Conservation (phyloP, 164 flowering plant genomes). For the Magnolia kwangsiensis region DNA sequence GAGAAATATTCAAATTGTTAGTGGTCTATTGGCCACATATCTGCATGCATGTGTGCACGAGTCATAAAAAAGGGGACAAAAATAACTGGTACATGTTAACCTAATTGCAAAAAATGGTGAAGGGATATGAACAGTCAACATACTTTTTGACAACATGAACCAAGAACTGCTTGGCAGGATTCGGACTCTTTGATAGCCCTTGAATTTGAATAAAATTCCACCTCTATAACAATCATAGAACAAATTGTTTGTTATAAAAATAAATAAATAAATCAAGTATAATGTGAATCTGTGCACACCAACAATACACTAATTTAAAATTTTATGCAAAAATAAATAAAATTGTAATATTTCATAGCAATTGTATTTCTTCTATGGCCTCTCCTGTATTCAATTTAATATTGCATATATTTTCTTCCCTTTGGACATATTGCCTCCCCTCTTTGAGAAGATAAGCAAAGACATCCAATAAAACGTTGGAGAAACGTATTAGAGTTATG, state of each 20-base stretch:
- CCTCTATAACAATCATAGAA: slow-evolving; percentile 21
- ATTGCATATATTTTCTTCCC: too few species aligned
- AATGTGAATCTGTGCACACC: too few species aligned
- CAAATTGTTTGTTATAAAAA: background rate
- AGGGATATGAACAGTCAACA: background rate
- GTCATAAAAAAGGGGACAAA: background rate
- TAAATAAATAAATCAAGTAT: background rate
- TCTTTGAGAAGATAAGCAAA: background rate
- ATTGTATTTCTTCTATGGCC: background rate
- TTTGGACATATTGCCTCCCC: background rate
- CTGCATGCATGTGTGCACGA: background rate
- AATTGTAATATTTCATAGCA: background rate
- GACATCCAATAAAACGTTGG: background rate
- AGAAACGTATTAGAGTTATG: background rate
- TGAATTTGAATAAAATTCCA: slow-evolving; percentile 25
- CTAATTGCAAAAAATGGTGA: slow-evolving; percentile 1
- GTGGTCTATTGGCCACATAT: background rate
- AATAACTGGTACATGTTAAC: background rate
- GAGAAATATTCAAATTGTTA: slow-evolving; percentile 4
- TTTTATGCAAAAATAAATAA: too few species aligned
- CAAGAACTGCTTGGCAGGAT: slow-evolving; percentile 15
- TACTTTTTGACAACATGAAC: slow-evolving; percentile 46
- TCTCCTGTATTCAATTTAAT: too few species aligned
- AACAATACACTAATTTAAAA: too few species aligned
- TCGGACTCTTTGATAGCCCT: slow-evolving; percentile 25